phyloP scores from a whole-genome alignment of 495 filamentous ascomycete genomes.

The Penicillium lividum region DNA sequence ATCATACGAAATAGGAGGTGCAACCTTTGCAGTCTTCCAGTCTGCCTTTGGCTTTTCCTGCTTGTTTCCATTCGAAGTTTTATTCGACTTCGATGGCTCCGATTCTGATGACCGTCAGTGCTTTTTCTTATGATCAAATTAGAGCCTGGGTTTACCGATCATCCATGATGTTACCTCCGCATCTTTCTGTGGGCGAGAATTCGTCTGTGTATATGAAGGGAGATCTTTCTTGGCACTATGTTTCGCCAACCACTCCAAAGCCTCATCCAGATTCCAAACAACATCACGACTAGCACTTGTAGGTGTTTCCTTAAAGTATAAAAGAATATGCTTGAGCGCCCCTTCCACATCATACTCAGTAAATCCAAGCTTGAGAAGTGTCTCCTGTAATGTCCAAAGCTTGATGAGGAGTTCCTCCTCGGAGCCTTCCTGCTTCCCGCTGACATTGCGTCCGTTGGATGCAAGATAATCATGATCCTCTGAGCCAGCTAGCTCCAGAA shows the following conservation, averaged over 20 bases:
- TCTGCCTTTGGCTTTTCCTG: conserved; percentile 30
- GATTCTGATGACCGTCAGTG: conserved; percentile 38
- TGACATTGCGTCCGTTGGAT: conserved; percentile 28
- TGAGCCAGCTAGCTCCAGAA: conserved; percentile 58
- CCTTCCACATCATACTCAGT: conserved; percentile 60
- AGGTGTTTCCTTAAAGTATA: conserved; percentile 55
- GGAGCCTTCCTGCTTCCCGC: conserved; percentile 34
- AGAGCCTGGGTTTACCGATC: conserved; percentile 37
- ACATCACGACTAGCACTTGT: conserved; percentile 56
- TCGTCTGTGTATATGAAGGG: conserved; percentile 62
- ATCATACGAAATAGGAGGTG: conserved; percentile 38
- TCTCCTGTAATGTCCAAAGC: conserved; percentile 78
- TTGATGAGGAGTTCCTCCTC: conserved; percentile 75
- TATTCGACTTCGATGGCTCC: conserved; percentile 33
- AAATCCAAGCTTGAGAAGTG: conserved; percentile 68
- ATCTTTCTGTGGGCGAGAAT: conserved; percentile 34
- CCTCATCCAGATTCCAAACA: conserved; percentile 82
- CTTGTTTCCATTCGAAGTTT: conserved; percentile 26
- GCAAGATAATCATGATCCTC: conserved; percentile 42
- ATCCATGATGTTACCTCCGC: conserved; percentile 47
- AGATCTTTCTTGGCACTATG: conserved; percentile 68
- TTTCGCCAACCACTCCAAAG: conserved; percentile 82
- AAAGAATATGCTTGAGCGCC: conserved; percentile 64
- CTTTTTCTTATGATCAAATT: conserved; percentile 7
- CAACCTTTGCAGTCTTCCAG: conserved; percentile 28